Evolutionary conservation across 2,329 filamentous ascomycete genomes (phyloP).

Genomic region (Sarocladium kiliense): DNA sequence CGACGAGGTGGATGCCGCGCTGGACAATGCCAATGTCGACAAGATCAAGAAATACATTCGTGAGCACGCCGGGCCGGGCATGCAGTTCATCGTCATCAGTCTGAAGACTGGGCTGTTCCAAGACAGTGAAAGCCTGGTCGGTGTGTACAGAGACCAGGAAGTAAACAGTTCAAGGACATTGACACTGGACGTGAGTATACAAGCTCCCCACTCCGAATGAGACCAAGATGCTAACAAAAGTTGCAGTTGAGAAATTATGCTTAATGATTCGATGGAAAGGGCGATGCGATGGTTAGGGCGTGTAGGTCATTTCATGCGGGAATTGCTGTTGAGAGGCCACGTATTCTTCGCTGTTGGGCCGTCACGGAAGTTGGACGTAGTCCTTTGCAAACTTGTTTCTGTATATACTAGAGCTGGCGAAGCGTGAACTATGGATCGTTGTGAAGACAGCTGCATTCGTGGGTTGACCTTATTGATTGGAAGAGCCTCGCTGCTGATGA

Average conservation of each 20-base stretch:
- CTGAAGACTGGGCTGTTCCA: conserved; percentile 95
- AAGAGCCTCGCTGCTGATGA: too few relatives aligned
- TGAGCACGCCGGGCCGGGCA: conserved; percentile 89
- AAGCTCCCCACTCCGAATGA: background rate
- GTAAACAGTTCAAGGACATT: conserved; percentile 88
- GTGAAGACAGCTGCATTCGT: too few relatives aligned
- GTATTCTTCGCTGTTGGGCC: background rate
- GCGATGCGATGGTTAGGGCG: background rate
- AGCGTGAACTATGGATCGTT: too few relatives aligned
- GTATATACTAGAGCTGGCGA: background rate
- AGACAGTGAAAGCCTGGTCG: conserved; percentile 90
- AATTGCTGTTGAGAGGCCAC: background rate
- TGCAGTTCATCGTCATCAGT: conserved; percentile 98
- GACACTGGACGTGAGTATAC: conserved; percentile 82
- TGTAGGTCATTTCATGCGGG: background rate
- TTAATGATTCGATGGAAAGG: conserved; percentile 14
- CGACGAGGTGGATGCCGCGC: conserved; percentile 93
- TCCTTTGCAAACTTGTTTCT: background rate
- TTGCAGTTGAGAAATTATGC: conserved; percentile 29
- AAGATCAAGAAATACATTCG: conserved; percentile 96
- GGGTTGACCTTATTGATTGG: too few relatives aligned
- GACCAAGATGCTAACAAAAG: background rate
- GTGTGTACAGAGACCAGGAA: conserved; percentile 90
- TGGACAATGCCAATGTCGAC: conserved; percentile 97
- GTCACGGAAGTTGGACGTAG: background rate